A percentile compares a stretch with the other conserved stretches of the same genome.
These are phyloP conservation scores for Apiospora kogelbergensis DNA, from an alignment of 2,329 filamentous ascomycete genomes.

Conservation along the genomic window DNA sequence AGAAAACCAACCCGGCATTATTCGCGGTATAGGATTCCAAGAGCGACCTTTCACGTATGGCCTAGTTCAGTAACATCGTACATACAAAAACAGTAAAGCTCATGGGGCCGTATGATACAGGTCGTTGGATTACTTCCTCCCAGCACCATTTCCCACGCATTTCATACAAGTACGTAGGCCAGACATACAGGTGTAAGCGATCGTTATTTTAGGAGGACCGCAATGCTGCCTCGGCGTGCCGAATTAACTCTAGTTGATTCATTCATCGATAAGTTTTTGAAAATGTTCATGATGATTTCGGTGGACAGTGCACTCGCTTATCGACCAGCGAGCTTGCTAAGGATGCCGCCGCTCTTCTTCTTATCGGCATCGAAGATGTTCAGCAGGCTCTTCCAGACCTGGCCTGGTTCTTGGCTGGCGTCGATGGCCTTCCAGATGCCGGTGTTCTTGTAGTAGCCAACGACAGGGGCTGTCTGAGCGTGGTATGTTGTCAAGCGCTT, in stretches of 20 bases:
- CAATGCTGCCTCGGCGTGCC: neutral
- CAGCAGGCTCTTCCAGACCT: conserved; percentile 93
- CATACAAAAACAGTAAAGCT: conserved; percentile 6
- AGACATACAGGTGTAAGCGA: neutral
- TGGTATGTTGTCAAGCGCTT: conserved; percentile 95
- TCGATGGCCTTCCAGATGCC: conserved; percentile 97
- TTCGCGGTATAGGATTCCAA: neutral
- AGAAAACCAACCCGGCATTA: neutral
- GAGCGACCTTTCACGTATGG: neutral
- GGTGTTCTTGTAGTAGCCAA: conserved; percentile 94
- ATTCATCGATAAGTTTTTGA: neutral
- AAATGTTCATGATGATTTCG: neutral
- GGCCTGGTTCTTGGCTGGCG: conserved; percentile 90
- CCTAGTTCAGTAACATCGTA: conserved; percentile 7
- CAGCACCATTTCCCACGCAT: neutral
- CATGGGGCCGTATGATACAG: conserved; percentile 9
- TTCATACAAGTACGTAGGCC: neutral
- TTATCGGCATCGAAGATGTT: conserved; percentile 74
- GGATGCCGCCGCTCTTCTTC: conserved; percentile 43
- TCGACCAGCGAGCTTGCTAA: conserved; percentile 40
- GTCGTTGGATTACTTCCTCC: conserved; percentile 4
- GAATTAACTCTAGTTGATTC: neutral
- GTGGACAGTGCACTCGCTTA: conserved; percentile 13
- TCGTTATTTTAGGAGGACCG: neutral
- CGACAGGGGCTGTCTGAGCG: conserved; percentile 87